Base-by-base conservation (phyloP, 345 rosid species). In the Clarkia xantiana region DNA sequence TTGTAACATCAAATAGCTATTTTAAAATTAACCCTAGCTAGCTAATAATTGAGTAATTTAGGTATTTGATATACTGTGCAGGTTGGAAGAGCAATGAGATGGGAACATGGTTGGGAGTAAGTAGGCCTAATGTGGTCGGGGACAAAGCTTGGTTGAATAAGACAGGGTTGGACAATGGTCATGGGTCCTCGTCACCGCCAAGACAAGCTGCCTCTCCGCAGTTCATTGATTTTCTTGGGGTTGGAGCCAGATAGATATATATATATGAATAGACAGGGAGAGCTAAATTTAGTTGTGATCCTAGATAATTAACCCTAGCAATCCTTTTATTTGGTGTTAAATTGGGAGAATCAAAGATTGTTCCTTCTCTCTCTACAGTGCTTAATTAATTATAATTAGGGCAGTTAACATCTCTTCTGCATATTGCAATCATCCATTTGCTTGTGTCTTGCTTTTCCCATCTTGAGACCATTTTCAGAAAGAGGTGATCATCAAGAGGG, bases 191-290 rank as follows among this genome's bases (percentile, higher is more conserved):
- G n/a, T n/a, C n/a, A n/a, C n/a, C 48, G 3, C 12, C 14, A n/a
- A 15, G 34, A 13, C 53, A 41, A 40, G 54, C 25, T 17, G 20
- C 47, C 8, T 17, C 44, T 6, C 47, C 54, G 11, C 36, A 61
- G 41, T 82, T 82, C 64, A 61, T 82, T 44, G 91, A 82, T 65
- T 82, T 82, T 63, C 86, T 82, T 53, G 91, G 91, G 56, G 81
- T 82, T 40, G 91, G 91, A 71, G 79, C 79, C 69, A 76, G 36
- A 5, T 29, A 1, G 25, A 22, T 22, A 22, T 2, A 22, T 22
- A 22, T 2, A 22, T 22, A 11, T 41, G 19, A 14, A 18, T 29
- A 41, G 29, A 39, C 38, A 20, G 51, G 14, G 11, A 23, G 41
- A 34, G 41, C 53, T 49, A 49, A 49, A 49, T 49, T 16, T 49